Evolutionary conservation across 495 filamentous ascomycete genomes (phyloP).

Genomic region (Penicillium antarcticum): DNA sequence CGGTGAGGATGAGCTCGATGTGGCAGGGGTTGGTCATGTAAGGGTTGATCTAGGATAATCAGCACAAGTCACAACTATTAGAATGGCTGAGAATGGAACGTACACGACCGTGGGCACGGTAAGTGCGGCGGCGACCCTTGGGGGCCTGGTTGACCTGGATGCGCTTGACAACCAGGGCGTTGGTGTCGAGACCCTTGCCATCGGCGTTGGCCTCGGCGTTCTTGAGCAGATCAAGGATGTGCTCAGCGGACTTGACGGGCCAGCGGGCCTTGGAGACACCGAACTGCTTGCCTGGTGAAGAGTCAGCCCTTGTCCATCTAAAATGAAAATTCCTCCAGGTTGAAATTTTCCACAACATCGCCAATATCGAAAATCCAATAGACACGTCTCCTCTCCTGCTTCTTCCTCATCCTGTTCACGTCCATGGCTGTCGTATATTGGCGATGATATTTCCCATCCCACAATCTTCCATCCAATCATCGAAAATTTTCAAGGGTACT

Average conservation of each 20-base stretch:
- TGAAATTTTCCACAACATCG: slow-evolving; percentile 19
- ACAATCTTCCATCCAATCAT: background rate
- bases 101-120: slow-evolving; percentile 99
- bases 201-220: slow-evolving; percentile 99
- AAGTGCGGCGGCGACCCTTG: slow-evolving; percentile 95
- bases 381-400: background rate
- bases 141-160: slow-evolving; percentile 99
- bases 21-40: slow-evolving; percentile 99
- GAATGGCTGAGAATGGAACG: slow-evolving; percentile 49
- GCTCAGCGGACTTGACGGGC: slow-evolving; percentile 98
- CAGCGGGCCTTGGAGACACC: slow-evolving; percentile 96
- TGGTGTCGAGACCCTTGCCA: slow-evolving; percentile 96
- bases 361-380: slow-evolving; percentile 14
- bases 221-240: slow-evolving; percentile 93
- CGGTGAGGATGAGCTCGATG: slow-evolving; percentile 98
- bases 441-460: background rate
- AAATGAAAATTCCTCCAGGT: slow-evolving; percentile 6
- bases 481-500: slow-evolving; percentile 32
- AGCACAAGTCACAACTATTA: background rate
- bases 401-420: background rate
- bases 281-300: slow-evolving; percentile 84
- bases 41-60: slow-evolving; percentile 77
- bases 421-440: slow-evolving; percentile 6
- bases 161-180: slow-evolving; percentile 95
- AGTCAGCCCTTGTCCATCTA: slow-evolving; percentile 19